Evolutionary conservation across 352 stramenopile species (phyloP), one percentile per base, ranked within the genome.

Genomic region (Globisporangium middletonii): DNA sequence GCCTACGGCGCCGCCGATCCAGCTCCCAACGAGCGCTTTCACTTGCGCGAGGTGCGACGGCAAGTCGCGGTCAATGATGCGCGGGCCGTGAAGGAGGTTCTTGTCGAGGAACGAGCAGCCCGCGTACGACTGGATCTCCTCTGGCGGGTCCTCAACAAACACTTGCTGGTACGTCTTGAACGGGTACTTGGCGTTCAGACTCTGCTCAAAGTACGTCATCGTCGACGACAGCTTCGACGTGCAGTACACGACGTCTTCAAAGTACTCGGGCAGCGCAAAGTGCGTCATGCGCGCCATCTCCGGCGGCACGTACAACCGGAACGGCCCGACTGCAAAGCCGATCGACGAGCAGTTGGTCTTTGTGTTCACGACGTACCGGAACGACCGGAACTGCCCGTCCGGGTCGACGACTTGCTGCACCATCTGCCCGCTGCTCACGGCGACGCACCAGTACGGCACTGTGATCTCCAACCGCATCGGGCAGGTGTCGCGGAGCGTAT

Each of bases 141-240:
- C 80, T 0, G 84, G 80, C 2, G 84, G 75, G 50, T 94, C 84
- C 53, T 94, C 82, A 4, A 94, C 80, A 67, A 92, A 94, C 38
- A 94, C 80, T 52, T 94, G 84, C 68, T 91, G 76, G 59, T 94
- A 94, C 42, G 80, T 92, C 62, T 90, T 89, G 64, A 92, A 92
- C 51, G 84, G 84, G 51, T 92, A 94, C 60, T 71, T 72, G 18
- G 72, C 65, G 28, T 84, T 86, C 41, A 94, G 62, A 33, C 70
- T 79, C 27, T 74, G 69, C 60, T 94, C 82, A 67, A 86, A 92
- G 62, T 89, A 92, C 62, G 77, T 73, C 72, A 92, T 86, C 2
- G 78, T 73, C 16, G 79, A 91, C 23, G 83, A 69, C 33, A 90
- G 62, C 55, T 83, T 89, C 15, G 76, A 79, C 33, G 80, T 91